Evolutionary conservation across 1,284 basidiomycete genomes (phyloP).

Genomic region (Ganoderma boninense): DNA sequence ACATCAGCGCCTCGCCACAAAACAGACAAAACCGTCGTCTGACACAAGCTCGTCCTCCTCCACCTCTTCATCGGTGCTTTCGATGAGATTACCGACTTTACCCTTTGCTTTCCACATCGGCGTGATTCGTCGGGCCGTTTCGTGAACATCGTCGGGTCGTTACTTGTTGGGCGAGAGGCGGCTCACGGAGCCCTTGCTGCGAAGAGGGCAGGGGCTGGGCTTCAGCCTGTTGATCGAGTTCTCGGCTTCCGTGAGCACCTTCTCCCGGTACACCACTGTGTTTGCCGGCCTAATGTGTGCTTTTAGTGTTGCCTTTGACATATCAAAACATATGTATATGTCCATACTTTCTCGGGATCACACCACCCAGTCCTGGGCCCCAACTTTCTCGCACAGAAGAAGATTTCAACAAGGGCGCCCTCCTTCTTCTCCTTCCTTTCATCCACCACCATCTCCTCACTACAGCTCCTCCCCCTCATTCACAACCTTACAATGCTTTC

Average conservation of each 20-base stretch:
- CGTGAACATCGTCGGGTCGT: constrained; percentile 25
- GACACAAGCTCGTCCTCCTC: constrained; percentile 49
- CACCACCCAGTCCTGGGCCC: too few relatives aligned
- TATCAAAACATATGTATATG: too few relatives aligned
- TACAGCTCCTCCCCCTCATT: too few relatives aligned
- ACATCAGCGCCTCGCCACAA: constrained; percentile 25
- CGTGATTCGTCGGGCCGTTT: constrained; percentile 42
- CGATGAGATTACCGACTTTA: constrained; percentile 48
- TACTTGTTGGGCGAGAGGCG: constrained; percentile 28
- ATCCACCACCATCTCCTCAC: too few relatives aligned
- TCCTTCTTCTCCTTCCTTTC: too few relatives aligned
- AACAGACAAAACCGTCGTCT: constrained; percentile 22
- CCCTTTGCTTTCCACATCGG: constrained; percentile 63
- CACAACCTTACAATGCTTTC: too few relatives aligned
- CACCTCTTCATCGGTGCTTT: constrained; percentile 53
- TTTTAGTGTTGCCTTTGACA: too few relatives aligned
- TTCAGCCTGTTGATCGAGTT: constrained; percentile 46
- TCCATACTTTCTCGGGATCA: too few relatives aligned
- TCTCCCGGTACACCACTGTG: too few relatives aligned
- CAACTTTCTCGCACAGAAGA: too few relatives aligned
- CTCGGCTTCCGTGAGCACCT: constrained; percentile 55
- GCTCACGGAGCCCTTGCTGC: constrained; percentile 60
- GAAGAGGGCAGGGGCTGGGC: constrained; percentile 71
- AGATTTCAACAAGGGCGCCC: too few relatives aligned
- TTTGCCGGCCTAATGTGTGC: too few relatives aligned